Percentiles rank a stretch among this genome's conserved stretches.
phyloP scores from a whole-genome alignment of 345 rosid genomes.

The Punica granatum region DNA sequence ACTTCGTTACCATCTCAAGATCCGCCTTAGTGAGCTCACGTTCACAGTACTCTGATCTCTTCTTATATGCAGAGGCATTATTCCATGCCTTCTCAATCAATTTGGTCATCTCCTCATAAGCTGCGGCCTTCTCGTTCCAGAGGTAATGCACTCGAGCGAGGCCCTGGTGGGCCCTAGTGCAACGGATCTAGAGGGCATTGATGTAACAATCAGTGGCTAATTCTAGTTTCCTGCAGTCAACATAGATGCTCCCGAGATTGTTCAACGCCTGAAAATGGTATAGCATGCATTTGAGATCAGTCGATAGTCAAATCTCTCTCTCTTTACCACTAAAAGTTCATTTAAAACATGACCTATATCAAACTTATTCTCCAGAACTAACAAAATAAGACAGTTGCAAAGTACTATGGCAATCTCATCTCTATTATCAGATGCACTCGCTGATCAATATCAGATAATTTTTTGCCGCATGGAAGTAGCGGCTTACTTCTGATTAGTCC shows the following conservation, averaged over 20 bases:
- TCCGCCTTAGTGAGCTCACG: slow-evolving; percentile 84
- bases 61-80: slow-evolving; percentile 95
- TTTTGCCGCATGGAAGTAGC: neutral
- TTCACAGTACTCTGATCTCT: slow-evolving; percentile 92
- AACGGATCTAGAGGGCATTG: slow-evolving; percentile 85
- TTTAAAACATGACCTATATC: too few species aligned
- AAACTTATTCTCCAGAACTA: too few species aligned
- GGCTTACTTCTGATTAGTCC: neutral
- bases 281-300: neutral
- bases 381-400: too few species aligned
- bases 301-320: too few species aligned
- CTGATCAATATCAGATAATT: too few species aligned
- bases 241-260: slow-evolving; percentile 94
- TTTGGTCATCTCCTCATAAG: slow-evolving; percentile 87
- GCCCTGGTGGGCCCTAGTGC: slow-evolving; percentile 96
- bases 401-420: too few species aligned
- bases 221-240: slow-evolving; percentile 59
- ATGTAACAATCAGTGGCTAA: slow-evolving; percentile 94
- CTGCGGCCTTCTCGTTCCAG: slow-evolving; percentile 63
- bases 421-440: too few species aligned
- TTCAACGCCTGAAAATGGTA: slow-evolving; percentile 69
- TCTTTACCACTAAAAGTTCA: too few species aligned
- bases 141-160: slow-evolving; percentile 90
- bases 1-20: slow-evolving; percentile 80
- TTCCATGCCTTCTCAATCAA: slow-evolving; percentile 76